Evolutionary conservation across 441 rosid species (phyloP).

Genomic region (Metrosideros polymorpha): DNA sequence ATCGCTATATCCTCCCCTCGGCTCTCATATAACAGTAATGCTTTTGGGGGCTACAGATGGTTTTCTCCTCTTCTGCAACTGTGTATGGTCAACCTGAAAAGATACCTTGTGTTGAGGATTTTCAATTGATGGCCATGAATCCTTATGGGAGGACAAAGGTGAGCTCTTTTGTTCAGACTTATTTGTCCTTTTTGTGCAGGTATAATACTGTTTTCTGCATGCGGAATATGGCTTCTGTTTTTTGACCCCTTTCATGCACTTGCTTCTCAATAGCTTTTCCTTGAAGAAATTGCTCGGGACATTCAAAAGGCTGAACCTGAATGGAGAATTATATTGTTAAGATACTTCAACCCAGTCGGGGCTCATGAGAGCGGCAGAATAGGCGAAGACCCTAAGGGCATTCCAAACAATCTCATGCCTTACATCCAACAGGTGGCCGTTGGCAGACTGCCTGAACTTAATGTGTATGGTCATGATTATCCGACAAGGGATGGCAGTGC

Average conservation of each 20-base stretch:
- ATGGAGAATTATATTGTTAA: conserved; percentile 54
- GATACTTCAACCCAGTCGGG: conserved; percentile 72
- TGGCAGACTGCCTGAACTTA: conserved; percentile 56
- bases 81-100: conserved; percentile 69
- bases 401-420: conserved; percentile 72
- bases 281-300: conserved; percentile 67
- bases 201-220: background rate
- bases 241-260: background rate
- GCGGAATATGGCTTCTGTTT: background rate
- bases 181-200: background rate
- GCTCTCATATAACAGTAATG: background rate
- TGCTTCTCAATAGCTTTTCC: conserved; percentile 34
- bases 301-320: conserved; percentile 53
- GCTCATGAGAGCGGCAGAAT: conserved; percentile 69
- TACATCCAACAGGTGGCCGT: conserved; percentile 73
- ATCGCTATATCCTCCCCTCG: background rate
- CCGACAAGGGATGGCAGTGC: conserved; percentile 64
- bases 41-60: conserved; percentile 26
- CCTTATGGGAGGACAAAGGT: conserved; percentile 79
- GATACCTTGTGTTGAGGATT: conserved; percentile 59
- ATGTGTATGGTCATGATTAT: conserved; percentile 63
- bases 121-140: conserved; percentile 50
- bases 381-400: conserved; percentile 76
- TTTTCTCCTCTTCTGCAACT: conserved; percentile 74
- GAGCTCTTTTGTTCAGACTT: background rate